A percentile compares a stretch with the other conserved stretches of the same genome.
These are phyloP conservation scores for Macadamia tetraphylla DNA, from an alignment of 164 flowering plant genomes.

Conservation along the genomic window DNA sequence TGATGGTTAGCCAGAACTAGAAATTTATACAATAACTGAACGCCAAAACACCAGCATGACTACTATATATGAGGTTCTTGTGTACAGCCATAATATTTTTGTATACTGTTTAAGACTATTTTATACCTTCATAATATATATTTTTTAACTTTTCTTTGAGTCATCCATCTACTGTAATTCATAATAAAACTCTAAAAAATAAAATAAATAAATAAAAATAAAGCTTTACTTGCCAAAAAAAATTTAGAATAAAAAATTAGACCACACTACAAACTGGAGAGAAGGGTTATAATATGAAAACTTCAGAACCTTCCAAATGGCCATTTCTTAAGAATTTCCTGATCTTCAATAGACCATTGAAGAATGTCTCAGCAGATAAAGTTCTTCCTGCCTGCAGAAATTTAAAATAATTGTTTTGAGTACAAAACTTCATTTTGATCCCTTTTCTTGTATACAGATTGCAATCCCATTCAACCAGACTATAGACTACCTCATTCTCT, in stretches of 20 bases:
- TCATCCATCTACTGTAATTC: background rate
- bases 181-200: background rate
- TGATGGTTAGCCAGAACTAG: background rate
- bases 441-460: background rate
- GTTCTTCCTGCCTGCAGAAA: constrained; percentile 47
- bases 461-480: constrained; percentile 3
- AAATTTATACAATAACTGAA: background rate
- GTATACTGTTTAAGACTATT: too few species aligned
- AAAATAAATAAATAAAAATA: background rate
- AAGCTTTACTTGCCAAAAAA: background rate
- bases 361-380: constrained; percentile 46
- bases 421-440: background rate
- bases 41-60: background rate
- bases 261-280: background rate
- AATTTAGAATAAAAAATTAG: background rate
- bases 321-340: constrained; percentile 43
- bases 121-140: background rate
- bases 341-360: constrained; percentile 46
- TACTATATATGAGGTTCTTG: too few species aligned
- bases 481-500: constrained; percentile 71
- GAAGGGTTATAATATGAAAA: background rate
- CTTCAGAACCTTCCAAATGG: constrained; percentile 46
- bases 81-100: too few species aligned
- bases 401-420: background rate
- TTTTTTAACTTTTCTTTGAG: background rate